These are phyloP conservation scores for Aquilaria agallochum DNA, from an alignment of 441 rosid genomes.

Conservation along the genomic window DNA sequence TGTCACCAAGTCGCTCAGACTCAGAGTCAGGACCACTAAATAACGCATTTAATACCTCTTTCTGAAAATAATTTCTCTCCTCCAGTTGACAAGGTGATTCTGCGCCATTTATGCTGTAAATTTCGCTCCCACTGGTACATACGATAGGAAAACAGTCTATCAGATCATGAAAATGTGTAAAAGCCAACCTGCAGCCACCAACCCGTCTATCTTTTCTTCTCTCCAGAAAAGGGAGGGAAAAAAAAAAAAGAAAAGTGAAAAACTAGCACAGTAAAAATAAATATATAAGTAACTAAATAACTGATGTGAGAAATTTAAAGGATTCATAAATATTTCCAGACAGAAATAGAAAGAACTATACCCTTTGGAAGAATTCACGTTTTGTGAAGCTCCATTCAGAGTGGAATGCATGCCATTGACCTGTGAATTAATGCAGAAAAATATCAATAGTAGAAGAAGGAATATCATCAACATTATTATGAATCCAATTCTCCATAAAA, in stretches of 20 bases:
- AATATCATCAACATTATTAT: background rate
- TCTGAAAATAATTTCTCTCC: conserved; percentile 31
- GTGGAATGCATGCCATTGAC: conserved; percentile 11
- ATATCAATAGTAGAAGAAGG: background rate
- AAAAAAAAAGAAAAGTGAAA: no score
- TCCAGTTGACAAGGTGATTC: conserved; percentile 16
- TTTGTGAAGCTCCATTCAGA: conserved; percentile 16
- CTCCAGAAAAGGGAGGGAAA: no score
- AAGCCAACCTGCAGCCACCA: background rate
- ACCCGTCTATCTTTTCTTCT: no score
- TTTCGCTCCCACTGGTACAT: conserved; percentile 12
- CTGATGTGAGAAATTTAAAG: background rate
- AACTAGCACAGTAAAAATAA: no score
- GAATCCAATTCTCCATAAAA: background rate
- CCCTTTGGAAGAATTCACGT: conserved; percentile 18
- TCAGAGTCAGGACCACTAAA: conserved; percentile 20
- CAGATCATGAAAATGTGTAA: background rate
- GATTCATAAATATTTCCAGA: background rate
- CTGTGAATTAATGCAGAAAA: conserved; percentile 19
- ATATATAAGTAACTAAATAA: no score
- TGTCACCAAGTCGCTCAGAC: conserved; percentile 23
- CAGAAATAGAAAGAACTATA: conserved; percentile 9
- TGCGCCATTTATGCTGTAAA: conserved; percentile 18
- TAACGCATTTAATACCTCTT: conserved; percentile 40
- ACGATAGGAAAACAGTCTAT: conserved; percentile 6